phyloP scores from a whole-genome alignment of 164 flowering plant species.

The Chimonanthus salicifolius region DNA sequence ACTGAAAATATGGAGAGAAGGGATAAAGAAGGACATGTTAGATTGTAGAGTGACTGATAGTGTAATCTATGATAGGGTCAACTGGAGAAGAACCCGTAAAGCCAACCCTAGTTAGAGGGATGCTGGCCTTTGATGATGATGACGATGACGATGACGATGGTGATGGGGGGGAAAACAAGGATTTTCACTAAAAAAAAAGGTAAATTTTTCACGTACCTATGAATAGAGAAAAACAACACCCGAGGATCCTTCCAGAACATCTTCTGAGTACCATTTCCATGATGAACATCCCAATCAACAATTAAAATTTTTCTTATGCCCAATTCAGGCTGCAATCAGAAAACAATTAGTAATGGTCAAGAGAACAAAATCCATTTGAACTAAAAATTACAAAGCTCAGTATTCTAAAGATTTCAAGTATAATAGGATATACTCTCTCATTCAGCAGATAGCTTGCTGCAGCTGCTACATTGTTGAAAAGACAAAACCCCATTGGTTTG shows the following conservation, averaged over 20 bases:
- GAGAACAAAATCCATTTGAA: not conserved
- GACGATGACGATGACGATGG: not conserved
- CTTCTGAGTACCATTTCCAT: conserved; percentile 98
- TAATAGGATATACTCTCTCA: conserved; percentile 49
- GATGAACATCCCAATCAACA: conserved; percentile 99
- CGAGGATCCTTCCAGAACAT: conserved; percentile 90
- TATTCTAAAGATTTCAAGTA: not conserved
- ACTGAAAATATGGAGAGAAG: too few species aligned
- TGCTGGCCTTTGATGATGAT: too few species aligned
- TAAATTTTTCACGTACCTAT: conserved; percentile 46
- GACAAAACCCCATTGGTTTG: conserved; percentile 96
- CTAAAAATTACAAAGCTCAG: not conserved
- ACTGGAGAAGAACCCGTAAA: too few species aligned
- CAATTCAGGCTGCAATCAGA: conserved; percentile 54
- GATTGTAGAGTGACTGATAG: too few species aligned
- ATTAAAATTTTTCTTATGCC: conserved; percentile 76
- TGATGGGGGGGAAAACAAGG: not conserved
- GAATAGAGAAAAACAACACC: conserved; percentile 95
- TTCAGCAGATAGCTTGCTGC: conserved; percentile 71
- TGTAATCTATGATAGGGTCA: too few species aligned
- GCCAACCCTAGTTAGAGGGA: too few species aligned
- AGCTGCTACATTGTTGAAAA: conserved; percentile 86
- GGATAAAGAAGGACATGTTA: too few species aligned
- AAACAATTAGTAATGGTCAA: not conserved
- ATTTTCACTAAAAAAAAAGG: not conserved